Base-by-base conservation (phyloP, 768 basidiomycete genomes). In the Cystofilobasidium capitatum region DNA sequence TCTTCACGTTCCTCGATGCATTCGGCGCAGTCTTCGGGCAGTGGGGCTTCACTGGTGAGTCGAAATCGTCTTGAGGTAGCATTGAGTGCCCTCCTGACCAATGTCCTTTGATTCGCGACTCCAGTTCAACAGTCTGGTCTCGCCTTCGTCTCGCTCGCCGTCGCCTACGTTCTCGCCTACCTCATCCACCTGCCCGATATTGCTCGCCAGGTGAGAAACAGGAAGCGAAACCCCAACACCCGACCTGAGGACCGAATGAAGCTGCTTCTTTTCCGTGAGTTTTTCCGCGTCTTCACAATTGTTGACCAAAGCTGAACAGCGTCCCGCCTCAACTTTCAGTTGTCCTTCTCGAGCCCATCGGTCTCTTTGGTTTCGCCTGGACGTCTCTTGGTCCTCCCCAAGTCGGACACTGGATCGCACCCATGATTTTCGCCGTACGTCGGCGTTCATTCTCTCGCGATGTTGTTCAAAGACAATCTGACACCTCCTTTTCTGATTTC, bases 1-100 rank as follows among this genome's bases (percentile, higher is more conserved):
- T 76, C 70, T 76, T 76, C 70, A 76, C 71, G 40, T 76, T 76
- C 71, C 62, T 76, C 22, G 72, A 76, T 55, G 72, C 72, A 10
- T 74, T 71, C 69, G 51, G 60, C 0, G 73, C 72, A 3, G 74
- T 76, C 29, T 75, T 70, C 67, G 26, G 66, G 31, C 72, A 75
- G 55, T 76, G 71, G 71, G 69, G 66, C 29, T 76, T 76, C 69
- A 69, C 69, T 6, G 71, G 69, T 5, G 67, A 72, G 58, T 60
- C 69, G 26, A 70, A 70, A 51, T 73, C 5, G 66, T 73, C n/a
- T 76, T 76, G 62, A 58, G 76, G 55, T 71, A 74, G 65, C n/a
- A n/a, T n/a, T n/a, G n/a, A n/a, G n/a, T n/a, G n/a, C n/a, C n/a
- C n/a, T n/a, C n/a, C n/a, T n/a, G n/a, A n/a, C n/a, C n/a, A n/a